Percentiles rank a stretch among this genome's conserved stretches.
Evolutionary conservation across 1,284 basidiomycete species (phyloP).

Genomic region (Polyporus tsugae): DNA sequence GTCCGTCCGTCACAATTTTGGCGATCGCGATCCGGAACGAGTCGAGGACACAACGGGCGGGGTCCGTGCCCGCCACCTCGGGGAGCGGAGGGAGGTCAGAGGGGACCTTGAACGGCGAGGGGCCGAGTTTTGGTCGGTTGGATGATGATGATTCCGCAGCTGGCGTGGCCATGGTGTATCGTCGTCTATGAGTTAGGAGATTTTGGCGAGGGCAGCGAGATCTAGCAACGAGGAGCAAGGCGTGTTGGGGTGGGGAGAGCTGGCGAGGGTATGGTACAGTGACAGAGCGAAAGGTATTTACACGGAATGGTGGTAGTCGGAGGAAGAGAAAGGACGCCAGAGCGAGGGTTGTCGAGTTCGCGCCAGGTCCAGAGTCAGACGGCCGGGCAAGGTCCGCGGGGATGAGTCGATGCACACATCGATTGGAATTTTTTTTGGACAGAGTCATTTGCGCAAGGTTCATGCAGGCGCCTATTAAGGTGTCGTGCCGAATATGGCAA

Average conservation of each 20-base stretch:
- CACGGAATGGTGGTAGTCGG: slow-evolving; percentile 28
- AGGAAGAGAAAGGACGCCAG: slow-evolving; percentile 26
- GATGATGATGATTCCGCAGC: slow-evolving; percentile 19
- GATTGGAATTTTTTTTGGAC: slow-evolving; percentile 35
- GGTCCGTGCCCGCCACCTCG: slow-evolving; percentile 71
- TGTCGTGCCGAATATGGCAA: slow-evolving; percentile 29
- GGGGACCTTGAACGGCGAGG: slow-evolving; percentile 35
- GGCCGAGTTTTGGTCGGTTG: slow-evolving; percentile 29
- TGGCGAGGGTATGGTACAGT: slow-evolving; percentile 17
- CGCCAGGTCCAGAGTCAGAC: slow-evolving; percentile 19
- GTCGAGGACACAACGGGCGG: slow-evolving; percentile 79
- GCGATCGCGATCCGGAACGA: slow-evolving; percentile 89
- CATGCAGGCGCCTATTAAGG: slow-evolving; percentile 10
- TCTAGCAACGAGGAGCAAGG: background rate
- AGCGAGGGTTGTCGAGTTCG: background rate
- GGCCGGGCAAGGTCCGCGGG: slow-evolving; percentile 17
- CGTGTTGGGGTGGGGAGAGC: slow-evolving; percentile 3
- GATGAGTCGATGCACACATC: slow-evolving; percentile 22
- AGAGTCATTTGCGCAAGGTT: slow-evolving; percentile 21
- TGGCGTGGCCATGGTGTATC: slow-evolving; percentile 28
- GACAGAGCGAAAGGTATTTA: slow-evolving; percentile 27
- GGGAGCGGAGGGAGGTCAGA: slow-evolving; percentile 52
- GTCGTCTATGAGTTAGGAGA: background rate
- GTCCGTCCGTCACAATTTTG: slow-evolving; percentile 73
- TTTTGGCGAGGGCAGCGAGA: background rate